A percentile compares a stretch with the other conserved stretches of the same genome.
These are phyloP conservation scores for Ceratonia siliqua DNA, from an alignment of 306 rosid species.

Conservation along the genomic window DNA sequence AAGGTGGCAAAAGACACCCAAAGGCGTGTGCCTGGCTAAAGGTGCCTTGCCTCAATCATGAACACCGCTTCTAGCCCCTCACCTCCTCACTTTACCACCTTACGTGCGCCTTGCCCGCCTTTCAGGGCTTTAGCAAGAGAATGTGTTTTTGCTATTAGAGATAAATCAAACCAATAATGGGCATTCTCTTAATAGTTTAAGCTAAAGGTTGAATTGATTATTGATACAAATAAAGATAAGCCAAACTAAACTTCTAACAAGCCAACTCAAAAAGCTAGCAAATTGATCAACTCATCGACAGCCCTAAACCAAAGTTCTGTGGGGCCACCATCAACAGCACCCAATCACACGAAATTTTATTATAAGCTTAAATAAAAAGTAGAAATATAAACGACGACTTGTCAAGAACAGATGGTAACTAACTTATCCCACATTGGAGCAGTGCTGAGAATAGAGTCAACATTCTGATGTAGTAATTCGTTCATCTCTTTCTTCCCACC, in stretches of 20 bases:
- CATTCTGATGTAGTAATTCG: constrained; percentile 64
- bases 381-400: constrained; percentile 11
- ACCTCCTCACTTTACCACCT: too few relatives aligned
- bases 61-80: too few relatives aligned
- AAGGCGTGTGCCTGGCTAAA: too few relatives aligned
- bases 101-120: too few relatives aligned
- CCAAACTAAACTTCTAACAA: constrained; percentile 1
- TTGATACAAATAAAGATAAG: not conserved
- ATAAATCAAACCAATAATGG: too few relatives aligned
- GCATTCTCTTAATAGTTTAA: not conserved
- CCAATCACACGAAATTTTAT: constrained; percentile 17
- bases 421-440: constrained; percentile 99
- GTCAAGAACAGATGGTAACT: constrained; percentile 34
- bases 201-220: not conserved
- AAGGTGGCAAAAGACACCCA: too few relatives aligned
- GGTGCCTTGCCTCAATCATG: too few relatives aligned
- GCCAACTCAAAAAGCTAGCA: constrained; percentile 10
- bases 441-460: constrained; percentile 66
- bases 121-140: too few relatives aligned
- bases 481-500: constrained; percentile 70
- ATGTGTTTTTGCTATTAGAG: too few relatives aligned
- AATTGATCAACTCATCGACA: constrained; percentile 17
- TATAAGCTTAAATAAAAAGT: constrained; percentile 6
- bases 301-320: constrained; percentile 13
- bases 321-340: constrained; percentile 14